A percentile compares a stretch with the other conserved stretches of the same genome.
phyloP scores from a whole-genome alignment of 2,329 filamentous ascomycete species.

The Sclerotinia borealis region DNA sequence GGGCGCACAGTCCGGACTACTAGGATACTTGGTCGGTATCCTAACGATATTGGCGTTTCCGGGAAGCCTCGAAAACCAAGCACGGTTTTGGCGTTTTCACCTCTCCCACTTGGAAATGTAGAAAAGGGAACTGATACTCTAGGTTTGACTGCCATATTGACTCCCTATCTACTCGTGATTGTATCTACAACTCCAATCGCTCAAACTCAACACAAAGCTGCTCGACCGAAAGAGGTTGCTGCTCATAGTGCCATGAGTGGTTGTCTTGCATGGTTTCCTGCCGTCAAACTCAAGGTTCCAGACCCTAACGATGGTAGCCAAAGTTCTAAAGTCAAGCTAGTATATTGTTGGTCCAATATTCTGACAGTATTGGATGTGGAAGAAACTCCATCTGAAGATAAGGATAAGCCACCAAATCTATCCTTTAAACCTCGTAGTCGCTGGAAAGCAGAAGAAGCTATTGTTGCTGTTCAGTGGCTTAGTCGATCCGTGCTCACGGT shows the following conservation, averaged over 20 bases:
- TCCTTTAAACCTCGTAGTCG: conserved; percentile 77
- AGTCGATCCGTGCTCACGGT: conserved; percentile 88
- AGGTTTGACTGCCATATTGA: conserved; percentile 90
- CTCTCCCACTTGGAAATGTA: conserved; percentile 88
- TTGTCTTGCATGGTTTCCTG: conserved; percentile 94
- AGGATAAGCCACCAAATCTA: conserved; percentile 71
- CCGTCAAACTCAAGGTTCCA: conserved; percentile 79
- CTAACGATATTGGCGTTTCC: conserved; percentile 53
- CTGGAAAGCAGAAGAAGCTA: conserved; percentile 91
- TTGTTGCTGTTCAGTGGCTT: conserved; percentile 95
- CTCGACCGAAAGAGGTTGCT: conserved; percentile 82
- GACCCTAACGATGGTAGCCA: conserved; percentile 61
- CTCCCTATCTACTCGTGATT: conserved; percentile 90
- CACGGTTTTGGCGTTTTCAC: conserved; percentile 86
- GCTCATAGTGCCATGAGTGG: conserved; percentile 90
- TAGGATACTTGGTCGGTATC: conserved; percentile 86
- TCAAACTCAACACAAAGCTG: conserved; percentile 91
- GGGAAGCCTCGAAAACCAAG: conserved; percentile 79
- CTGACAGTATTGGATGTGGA: conserved; percentile 87
- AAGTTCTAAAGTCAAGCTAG: conserved; percentile 77
- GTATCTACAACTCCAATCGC: conserved; percentile 95
- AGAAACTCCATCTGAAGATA: conserved; percentile 60
- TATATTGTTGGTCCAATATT: conserved; percentile 99
- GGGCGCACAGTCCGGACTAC: conserved; percentile 83
- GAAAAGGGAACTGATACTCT: conserved; percentile 82